Base-by-base conservation (phyloP, 495 filamentous ascomycete genomes). In the Lasiosphaeria hispida region DNA sequence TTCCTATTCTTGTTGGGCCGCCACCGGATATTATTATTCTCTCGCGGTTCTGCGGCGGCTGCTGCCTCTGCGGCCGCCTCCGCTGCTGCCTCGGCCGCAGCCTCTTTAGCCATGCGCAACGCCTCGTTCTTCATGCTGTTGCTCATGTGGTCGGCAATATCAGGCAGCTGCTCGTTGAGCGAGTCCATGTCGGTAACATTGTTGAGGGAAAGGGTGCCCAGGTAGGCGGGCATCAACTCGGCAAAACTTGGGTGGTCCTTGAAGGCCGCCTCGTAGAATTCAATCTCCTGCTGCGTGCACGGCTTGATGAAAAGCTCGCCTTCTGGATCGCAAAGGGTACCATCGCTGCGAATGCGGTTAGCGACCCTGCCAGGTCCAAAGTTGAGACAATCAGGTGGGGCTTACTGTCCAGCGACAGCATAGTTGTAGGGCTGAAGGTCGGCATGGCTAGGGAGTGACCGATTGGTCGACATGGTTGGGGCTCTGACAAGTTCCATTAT, bases 321-420 rank as follows among this genome's bases (percentile, higher is more conserved):
- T 48, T 89, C 87, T 52, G 80, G 75, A 65, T 96, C 91, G 68
- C 87, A 92, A 60, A 96, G 85, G 43, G 96, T 92, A 61, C 94
- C 94, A 44, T 94, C 92, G 74, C 92, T 97, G 71, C 53, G 58
- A 35, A 15, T 49, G 18, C 47, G 18, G 45, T 54, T 52, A 48
- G 45, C 38, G 53, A 66, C 17, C 58, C 10, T 13, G 33, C 13
- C 36, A n/a, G 15, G 35, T n/a, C 37, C 10, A 15, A 19, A 13
- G 47, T 37, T 19, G 23, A 18, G 30, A 37, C 8, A 23, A 18
- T n/a, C 3, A 6, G 2, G 41, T 34, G 18, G 18, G 14, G 87
- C 92, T 82, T 80, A 97, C 92, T 98, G 94, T 76, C 94, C 94
- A 53, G 94, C 94, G 49, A 92, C 92, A 48, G 86, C 90, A 73